Evolutionary conservation across 2,329 filamentous ascomycete species (phyloP).

Genomic region (Cladophialophora yegresii): DNA sequence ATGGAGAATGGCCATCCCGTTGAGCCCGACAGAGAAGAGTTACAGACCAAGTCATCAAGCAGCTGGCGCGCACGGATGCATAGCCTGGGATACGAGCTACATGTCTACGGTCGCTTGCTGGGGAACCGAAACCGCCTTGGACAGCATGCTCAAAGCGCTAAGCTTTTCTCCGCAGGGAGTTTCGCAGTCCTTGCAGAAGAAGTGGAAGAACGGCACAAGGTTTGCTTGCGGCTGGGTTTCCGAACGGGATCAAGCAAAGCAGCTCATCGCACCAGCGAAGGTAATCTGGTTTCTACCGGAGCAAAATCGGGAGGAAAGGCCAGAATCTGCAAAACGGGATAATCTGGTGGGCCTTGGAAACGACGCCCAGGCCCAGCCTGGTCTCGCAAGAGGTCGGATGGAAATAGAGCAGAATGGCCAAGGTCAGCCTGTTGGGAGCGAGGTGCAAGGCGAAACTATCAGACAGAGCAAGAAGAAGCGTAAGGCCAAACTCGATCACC

Average conservation of each 20-base stretch:
- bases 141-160: conserved; percentile 66
- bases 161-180: conserved; percentile 62
- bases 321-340: background rate
- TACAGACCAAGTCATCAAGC: conserved; percentile 86
- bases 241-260: conserved; percentile 56
- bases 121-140: conserved; percentile 65
- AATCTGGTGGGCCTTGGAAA: background rate
- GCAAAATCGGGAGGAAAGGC: conserved; percentile 35
- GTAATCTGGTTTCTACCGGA: conserved; percentile 63
- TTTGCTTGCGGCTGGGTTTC: conserved; percentile 60
- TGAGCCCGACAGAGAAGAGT: conserved; percentile 85
- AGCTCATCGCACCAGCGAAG: conserved; percentile 70
- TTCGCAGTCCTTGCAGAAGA: conserved; percentile 65
- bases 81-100: conserved; percentile 94
- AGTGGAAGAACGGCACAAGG: conserved; percentile 69
- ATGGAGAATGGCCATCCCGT: conserved; percentile 87
- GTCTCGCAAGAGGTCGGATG: background rate
- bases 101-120: conserved; percentile 81
- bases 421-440: background rate
- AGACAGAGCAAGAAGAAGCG: conserved; percentile 16
- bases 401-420: background rate
- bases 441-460: background rate
- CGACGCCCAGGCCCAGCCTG: background rate
- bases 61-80: conserved; percentile 70
- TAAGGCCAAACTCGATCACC: conserved; percentile 49